Conservation (phyloP, 805 yeast genomes). For the Saturnispora hagleri region DNA sequence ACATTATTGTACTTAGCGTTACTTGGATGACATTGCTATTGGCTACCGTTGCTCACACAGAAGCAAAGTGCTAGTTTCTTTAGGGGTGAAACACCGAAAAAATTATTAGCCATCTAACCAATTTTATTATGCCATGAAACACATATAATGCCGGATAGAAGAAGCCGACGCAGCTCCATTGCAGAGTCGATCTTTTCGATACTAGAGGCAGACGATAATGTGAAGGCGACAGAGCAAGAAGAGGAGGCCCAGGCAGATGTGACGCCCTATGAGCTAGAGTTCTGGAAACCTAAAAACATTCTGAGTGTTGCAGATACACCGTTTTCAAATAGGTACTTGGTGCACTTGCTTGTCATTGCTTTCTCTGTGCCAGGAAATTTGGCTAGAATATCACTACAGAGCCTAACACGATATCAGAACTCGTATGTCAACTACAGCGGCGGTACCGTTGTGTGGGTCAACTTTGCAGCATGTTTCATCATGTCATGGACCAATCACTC, state of each 20-base stretch:
- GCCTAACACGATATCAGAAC: conserved; percentile 12
- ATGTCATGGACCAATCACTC: conserved; percentile 40
- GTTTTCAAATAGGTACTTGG: conserved; percentile 11
- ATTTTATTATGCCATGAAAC: not conserved
- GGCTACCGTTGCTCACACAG: too few relatives aligned
- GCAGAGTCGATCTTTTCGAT: not conserved
- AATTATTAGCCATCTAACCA: not conserved
- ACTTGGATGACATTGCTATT: too few relatives aligned
- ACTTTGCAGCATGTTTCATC: conserved; percentile 60
- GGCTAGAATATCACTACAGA: conserved; percentile 12
- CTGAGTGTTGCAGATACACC: conserved; percentile 15
- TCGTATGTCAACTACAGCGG: conserved; percentile 14
- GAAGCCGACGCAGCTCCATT: not conserved
- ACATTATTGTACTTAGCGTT: too few relatives aligned
- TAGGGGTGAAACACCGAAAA: too few relatives aligned
- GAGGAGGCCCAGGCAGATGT: conserved; percentile 6
- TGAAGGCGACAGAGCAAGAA: conserved; percentile 10
- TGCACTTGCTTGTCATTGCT: conserved; percentile 7
- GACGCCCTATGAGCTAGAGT: conserved; percentile 11
- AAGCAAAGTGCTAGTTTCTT: too few relatives aligned
- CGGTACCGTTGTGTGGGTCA: conserved; percentile 58
- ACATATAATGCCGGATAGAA: not conserved
- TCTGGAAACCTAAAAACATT: conserved; percentile 14
- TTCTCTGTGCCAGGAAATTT: conserved; percentile 14
- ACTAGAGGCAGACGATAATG: not conserved